phyloP scores from a whole-genome alignment of 2,329 filamentous ascomycete genomes.

The Aureobasidium sp. region DNA sequence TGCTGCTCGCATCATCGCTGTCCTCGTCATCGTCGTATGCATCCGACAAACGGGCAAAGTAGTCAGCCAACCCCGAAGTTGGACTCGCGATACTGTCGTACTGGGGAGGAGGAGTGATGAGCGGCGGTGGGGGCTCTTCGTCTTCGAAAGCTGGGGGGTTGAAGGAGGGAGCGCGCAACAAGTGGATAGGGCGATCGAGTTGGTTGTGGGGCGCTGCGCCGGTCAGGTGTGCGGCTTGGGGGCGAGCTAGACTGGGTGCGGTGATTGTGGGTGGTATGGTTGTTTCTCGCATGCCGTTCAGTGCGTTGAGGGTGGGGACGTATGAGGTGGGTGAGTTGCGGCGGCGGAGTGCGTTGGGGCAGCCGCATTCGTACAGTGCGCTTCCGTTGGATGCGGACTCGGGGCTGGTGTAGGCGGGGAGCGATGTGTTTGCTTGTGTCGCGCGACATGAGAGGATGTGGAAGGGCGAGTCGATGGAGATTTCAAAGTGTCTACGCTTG shows the following conservation, averaged over 20 bases:
- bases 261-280: conserved; percentile 25
- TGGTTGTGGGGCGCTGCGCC: conserved; percentile 37
- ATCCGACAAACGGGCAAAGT: conserved; percentile 73
- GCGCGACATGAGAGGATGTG: conserved; percentile 88
- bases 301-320: conserved; percentile 53
- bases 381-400: conserved; percentile 31
- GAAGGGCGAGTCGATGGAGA: conserved; percentile 92
- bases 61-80: conserved; percentile 69
- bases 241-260: conserved; percentile 46
- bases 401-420: conserved; percentile 69
- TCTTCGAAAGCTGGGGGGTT: conserved; percentile 84
- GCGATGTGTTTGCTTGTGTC: conserved; percentile 80
- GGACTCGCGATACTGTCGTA: conserved; percentile 74
- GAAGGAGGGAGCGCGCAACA: conserved; percentile 76
- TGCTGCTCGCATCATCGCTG: conserved; percentile 37
- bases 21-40: conserved; percentile 53
- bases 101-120: conserved; percentile 74
- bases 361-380: conserved; percentile 51
- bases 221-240: conserved; percentile 38
- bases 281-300: conserved; percentile 33
- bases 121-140: conserved; percentile 64
- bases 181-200: conserved; percentile 68
- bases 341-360: conserved; percentile 56
- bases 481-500: conserved; percentile 85
- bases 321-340: conserved; percentile 43